Conservation (phyloP, 257 asterid species). For the Voacanga thouarsii region DNA sequence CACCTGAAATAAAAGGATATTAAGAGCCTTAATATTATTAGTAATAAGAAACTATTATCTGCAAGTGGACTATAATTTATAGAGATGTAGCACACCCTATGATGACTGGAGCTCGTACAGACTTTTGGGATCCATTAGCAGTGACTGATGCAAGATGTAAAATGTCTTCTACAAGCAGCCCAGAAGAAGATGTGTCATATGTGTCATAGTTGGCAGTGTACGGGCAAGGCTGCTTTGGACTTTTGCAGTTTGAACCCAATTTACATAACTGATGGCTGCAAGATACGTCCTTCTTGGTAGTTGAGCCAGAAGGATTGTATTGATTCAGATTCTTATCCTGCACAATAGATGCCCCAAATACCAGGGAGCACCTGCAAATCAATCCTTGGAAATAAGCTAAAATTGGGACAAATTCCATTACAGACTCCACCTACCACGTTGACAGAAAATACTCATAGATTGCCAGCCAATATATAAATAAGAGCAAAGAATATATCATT, state of each 20-base stretch:
- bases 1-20: slow-evolving; percentile 47
- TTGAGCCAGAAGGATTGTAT: slow-evolving; percentile 73
- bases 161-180: slow-evolving; percentile 72
- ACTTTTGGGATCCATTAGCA: slow-evolving; percentile 35
- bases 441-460: not conserved
- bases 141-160: slow-evolving; percentile 63
- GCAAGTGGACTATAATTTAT: not conserved
- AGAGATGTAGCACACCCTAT: slow-evolving; percentile 49
- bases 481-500: not conserved
- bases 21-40: not conserved
- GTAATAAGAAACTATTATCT: not conserved
- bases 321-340: slow-evolving; percentile 80
- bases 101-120: slow-evolving; percentile 62
- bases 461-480: not conserved
- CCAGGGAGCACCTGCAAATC: slow-evolving; percentile 94
- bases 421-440: not conserved
- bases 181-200: slow-evolving; percentile 71
- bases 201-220: slow-evolving; percentile 60
- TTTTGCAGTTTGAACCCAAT: slow-evolving; percentile 49
- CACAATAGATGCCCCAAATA: slow-evolving; percentile 88
- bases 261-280: slow-evolving; percentile 76
- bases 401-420: slow-evolving; percentile 37
- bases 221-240: slow-evolving; percentile 60
- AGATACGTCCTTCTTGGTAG: slow-evolving; percentile 55
- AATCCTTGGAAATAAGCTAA: slow-evolving; percentile 73